Conservation (phyloP, 768 basidiomycete species). For the Megacollybia marginata region DNA sequence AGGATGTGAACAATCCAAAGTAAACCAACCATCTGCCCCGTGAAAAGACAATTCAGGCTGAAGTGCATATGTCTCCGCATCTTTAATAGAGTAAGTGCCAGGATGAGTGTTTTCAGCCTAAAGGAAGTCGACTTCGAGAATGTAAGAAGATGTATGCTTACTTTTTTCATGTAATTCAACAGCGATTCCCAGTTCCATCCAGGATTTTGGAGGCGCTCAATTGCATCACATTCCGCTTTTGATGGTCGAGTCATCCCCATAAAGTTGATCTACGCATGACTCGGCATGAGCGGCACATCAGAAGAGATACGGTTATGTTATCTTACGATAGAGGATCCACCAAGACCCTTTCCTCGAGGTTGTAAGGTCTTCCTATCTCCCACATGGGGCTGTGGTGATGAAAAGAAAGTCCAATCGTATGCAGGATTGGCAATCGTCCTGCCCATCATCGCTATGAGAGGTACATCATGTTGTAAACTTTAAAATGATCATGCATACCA, state of each 20-base stretch:
- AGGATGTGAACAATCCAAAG: too few relatives aligned
- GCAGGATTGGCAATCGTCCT: conserved; percentile 3
- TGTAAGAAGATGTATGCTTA: neutral
- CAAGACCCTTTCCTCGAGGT: conserved; percentile 20
- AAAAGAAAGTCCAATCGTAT: conserved; percentile 19
- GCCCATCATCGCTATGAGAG: neutral
- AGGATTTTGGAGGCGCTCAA: neutral
- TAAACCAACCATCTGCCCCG: conserved; percentile 20
- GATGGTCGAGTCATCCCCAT: neutral
- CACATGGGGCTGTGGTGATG: conserved; percentile 15
- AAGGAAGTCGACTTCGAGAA: neutral
- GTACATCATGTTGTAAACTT: neutral
- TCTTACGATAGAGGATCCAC: conserved; percentile 16
- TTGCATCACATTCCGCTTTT: conserved; percentile 8
- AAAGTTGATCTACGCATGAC: neutral
- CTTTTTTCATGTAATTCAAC: conserved; percentile 2
- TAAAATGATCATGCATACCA: neutral
- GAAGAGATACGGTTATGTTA: neutral
- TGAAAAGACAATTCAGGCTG: conserved; percentile 16
- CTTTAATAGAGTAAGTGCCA: neutral
- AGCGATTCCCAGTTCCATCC: conserved; percentile 5
- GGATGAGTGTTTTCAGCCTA: neutral
- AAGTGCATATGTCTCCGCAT: conserved; percentile 1
- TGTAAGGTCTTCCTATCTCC: conserved; percentile 10
- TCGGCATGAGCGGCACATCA: neutral